Evolutionary conservation across 148 eudicot species (phyloP).

Genomic region (Diospyros kaki): DNA sequence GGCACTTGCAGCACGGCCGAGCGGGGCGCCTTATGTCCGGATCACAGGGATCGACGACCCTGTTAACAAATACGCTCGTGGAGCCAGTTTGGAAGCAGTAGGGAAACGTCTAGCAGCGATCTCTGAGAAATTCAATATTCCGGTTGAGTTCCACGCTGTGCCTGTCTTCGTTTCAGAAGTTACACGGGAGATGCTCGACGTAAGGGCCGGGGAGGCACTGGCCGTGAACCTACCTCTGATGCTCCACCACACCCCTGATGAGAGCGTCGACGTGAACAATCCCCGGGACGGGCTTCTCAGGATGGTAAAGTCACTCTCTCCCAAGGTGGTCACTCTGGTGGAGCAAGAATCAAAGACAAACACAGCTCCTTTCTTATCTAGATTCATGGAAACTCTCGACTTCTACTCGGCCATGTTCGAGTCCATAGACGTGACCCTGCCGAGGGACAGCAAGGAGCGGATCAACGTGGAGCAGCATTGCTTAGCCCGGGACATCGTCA

Average conservation of each 20-base stretch:
- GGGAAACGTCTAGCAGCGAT: conserved; percentile 48
- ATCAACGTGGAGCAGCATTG: conserved; percentile 81
- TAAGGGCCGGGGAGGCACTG: conserved; percentile 74
- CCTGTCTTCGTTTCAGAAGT: conserved; percentile 63
- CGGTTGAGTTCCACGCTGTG: conserved; percentile 63
- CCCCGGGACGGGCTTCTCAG: conserved; percentile 77
- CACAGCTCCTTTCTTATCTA: conserved; percentile 66
- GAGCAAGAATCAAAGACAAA: conserved; percentile 97
- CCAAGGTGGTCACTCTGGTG: conserved; percentile 72
- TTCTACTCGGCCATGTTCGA: conserved; percentile 91
- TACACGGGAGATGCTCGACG: conserved; percentile 59
- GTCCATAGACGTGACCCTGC: conserved; percentile 70
- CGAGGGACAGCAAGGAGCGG: conserved; percentile 63
- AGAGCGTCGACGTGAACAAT: conserved; percentile 80
- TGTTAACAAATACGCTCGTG: conserved; percentile 64
- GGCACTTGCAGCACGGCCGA: conserved; percentile 80
- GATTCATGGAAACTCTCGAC: conserved; percentile 65
- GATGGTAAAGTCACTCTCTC: conserved; percentile 66
- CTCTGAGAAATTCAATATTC: conserved; percentile 59
- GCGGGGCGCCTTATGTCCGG: conserved; percentile 75
- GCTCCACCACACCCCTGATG: conserved; percentile 93
- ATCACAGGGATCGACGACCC: conserved; percentile 93
- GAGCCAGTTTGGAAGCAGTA: conserved; percentile 55
- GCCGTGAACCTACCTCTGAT: conserved; percentile 85
- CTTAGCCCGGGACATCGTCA: conserved; percentile 82